A percentile compares a stretch with the other conserved stretches of the same genome.
These are phyloP conservation scores for Trichocladium uniseriatum DNA, from an alignment of 495 filamentous ascomycete genomes.

Conservation along the genomic window DNA sequence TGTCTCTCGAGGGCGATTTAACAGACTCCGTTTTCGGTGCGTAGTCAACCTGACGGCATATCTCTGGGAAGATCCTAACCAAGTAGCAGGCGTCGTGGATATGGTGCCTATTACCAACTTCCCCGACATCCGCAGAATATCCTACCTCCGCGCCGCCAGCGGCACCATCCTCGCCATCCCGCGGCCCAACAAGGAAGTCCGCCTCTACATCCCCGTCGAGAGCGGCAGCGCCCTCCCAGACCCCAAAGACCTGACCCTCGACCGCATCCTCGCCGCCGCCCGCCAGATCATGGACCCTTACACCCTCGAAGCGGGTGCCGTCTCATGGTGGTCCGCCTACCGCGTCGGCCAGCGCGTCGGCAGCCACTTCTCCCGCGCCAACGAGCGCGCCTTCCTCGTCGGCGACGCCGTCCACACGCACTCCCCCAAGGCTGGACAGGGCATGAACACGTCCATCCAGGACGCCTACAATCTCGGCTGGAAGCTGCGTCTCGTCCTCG, in stretches of 20 bases:
- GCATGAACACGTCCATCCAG: slow-evolving; percentile 65
- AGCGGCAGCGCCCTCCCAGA: slow-evolving; percentile 32
- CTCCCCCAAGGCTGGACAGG: slow-evolving; percentile 64
- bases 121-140: slow-evolving; percentile 60
- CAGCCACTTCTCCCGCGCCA: slow-evolving; percentile 45
- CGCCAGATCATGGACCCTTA: slow-evolving; percentile 54
- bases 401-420: slow-evolving; percentile 55
- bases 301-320: slow-evolving; percentile 34
- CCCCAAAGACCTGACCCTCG: slow-evolving; percentile 40
- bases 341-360: slow-evolving; percentile 68
- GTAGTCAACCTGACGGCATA: too few species aligned
- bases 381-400: slow-evolving; percentile 57
- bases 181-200: slow-evolving; percentile 49
- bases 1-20: slow-evolving; percentile 46
- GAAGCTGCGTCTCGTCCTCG: slow-evolving; percentile 56
- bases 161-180: slow-evolving; percentile 64
- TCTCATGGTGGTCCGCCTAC: slow-evolving; percentile 37
- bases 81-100: slow-evolving; percentile 56
- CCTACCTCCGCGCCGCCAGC: slow-evolving; percentile 46
- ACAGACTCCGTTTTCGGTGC: slow-evolving; percentile 52
- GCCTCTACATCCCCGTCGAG: slow-evolving; percentile 61
- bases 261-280: slow-evolving; percentile 49
- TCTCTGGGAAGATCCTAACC: too few species aligned
- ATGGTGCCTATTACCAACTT: slow-evolving; percentile 59
- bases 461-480: slow-evolving; percentile 66